Base-by-base conservation (phyloP, 768 basidiomycete species). In the Sarcodon aspratus region DNA sequence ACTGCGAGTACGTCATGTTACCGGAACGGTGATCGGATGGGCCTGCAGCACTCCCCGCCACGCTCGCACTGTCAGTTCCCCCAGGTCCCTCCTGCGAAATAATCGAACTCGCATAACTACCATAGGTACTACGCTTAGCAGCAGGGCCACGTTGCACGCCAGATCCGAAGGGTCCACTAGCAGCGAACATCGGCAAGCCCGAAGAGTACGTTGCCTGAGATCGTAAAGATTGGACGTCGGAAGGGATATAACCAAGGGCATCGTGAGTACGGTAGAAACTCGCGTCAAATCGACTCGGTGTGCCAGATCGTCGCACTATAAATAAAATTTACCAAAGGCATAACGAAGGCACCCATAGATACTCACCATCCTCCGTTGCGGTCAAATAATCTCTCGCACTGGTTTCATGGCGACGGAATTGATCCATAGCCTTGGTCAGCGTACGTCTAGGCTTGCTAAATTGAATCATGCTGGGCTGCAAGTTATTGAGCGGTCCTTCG, bases 381-480 rank as follows among this genome's bases (percentile, higher is more conserved):
- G 55, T 52, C 46, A 82, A 64, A 57, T 76, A 91, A 56, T 99
- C 96, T 48, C 83, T 78, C 1, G 94, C 94, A 57, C 75, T 87
- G 17, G 89, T 87, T 63, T 97, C 94, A 61, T 95, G 90, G 46
- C 94, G 80, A 50, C 89, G 84, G 77, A 89, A 94, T 50, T 86
- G 88, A 54, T 95, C 90, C 80, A 92, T 85, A 12, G 89, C 85
- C 64, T 93, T 93, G 55, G 75, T 78, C 36, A 94, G 76, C 5
- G 91, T 78, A 48, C 92, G 84, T 50, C 92, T 80, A 33, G 96
- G 96, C 68, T 96, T 94, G 75, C 90, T 93, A 73, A 99, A 97
- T 63, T 98, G 96, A 52, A 99, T 99, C 94, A 99, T 95, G 67
- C 92, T 95, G 6, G 91, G 74, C 63, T 98, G 96, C 34, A 99